These are phyloP conservation scores for Pterocarpus santalinus DNA, from an alignment of 306 rosid genomes.

Conservation along the genomic window DNA sequence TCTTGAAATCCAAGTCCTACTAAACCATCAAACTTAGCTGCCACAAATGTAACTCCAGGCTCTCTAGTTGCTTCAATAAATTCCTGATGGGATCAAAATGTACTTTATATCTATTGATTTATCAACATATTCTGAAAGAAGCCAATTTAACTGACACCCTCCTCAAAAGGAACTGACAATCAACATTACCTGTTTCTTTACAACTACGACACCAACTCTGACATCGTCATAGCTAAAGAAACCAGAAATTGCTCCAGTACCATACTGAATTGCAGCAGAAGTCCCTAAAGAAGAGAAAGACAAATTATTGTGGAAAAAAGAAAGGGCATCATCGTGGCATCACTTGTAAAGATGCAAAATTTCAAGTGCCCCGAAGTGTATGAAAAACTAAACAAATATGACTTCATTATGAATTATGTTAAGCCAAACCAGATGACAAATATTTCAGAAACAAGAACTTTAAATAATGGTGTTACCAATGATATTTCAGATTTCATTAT, in stretches of 20 bases:
- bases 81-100: conserved; percentile 57
- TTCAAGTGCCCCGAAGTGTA: conserved; percentile 4
- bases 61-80: conserved; percentile 88
- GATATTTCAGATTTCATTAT: not conserved
- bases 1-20: conserved; percentile 97
- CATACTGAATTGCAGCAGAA: conserved; percentile 87
- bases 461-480: not conserved
- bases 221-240: conserved; percentile 84
- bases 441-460: not conserved
- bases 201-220: conserved; percentile 73
- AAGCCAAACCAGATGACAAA: conserved; percentile 18
- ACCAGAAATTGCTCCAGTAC: conserved; percentile 87
- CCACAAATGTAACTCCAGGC: conserved; percentile 74
- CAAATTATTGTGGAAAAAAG: not conserved
- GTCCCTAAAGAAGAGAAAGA: conserved; percentile 64
- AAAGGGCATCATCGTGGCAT: conserved; percentile 19
- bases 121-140: conserved; percentile 31
- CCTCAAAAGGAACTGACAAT: not conserved
- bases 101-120: conserved; percentile 13
- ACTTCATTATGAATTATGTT: not conserved
- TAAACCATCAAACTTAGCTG: conserved; percentile 89
- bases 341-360: not conserved
- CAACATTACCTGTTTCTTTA: conserved; percentile 72
- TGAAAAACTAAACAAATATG: conserved; percentile 14
- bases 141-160: conserved; percentile 24